Conservation (phyloP, 2,329 filamentous ascomycete species). For the Colletotrichum musae region DNA sequence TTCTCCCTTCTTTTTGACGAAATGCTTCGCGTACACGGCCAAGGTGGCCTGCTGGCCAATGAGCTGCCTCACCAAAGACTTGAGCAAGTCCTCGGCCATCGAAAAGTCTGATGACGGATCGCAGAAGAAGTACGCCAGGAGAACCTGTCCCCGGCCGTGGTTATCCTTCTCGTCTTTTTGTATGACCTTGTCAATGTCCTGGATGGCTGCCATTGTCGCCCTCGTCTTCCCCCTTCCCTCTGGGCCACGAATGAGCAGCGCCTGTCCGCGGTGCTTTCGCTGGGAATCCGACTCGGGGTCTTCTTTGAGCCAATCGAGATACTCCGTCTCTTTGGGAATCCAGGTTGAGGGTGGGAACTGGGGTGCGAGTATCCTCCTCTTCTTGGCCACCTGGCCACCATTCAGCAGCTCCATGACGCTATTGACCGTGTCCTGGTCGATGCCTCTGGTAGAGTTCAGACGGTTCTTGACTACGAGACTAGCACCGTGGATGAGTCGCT, state of each 20-base stretch:
- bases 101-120: slow-evolving; percentile 54
- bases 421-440: slow-evolving; percentile 52
- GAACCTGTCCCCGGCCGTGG: slow-evolving; percentile 46
- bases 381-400: slow-evolving; percentile 51
- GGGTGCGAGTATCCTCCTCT: slow-evolving; percentile 49
- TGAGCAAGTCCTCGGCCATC: slow-evolving; percentile 57
- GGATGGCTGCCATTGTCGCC: slow-evolving; percentile 55
- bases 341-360: slow-evolving; percentile 54
- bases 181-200: slow-evolving; percentile 52
- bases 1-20: slow-evolving; percentile 51
- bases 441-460: slow-evolving; percentile 53
- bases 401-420: slow-evolving; percentile 52
- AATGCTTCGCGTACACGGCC: slow-evolving; percentile 54
- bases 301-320: slow-evolving; percentile 52
- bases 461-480: slow-evolving; percentile 54
- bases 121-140: slow-evolving; percentile 59
- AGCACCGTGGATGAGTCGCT: slow-evolving; percentile 54
- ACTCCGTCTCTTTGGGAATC: slow-evolving; percentile 55
- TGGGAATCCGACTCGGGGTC: slow-evolving; percentile 13
- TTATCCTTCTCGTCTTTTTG: slow-evolving; percentile 41
- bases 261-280: slow-evolving; percentile 46
- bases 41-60: slow-evolving; percentile 52
- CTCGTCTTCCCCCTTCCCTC: slow-evolving; percentile 60
- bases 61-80: slow-evolving; percentile 56
- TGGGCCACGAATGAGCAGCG: slow-evolving; percentile 56